phyloP scores from a whole-genome alignment of 2,329 filamentous ascomycete genomes.

The Exophiala aquamarina region DNA sequence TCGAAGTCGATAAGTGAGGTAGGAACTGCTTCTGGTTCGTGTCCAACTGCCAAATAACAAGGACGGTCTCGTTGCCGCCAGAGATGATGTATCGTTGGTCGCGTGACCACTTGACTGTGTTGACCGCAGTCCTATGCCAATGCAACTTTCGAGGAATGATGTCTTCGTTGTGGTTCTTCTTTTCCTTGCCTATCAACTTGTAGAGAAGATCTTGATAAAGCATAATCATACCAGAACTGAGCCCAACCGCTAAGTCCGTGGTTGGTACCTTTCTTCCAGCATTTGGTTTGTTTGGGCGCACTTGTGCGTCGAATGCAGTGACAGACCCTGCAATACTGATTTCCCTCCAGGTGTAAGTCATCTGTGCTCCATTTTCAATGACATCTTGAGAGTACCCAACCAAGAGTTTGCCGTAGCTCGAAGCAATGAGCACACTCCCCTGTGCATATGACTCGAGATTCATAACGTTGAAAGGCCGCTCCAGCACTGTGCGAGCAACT shows the following conservation, averaged over 20 bases:
- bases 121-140: constrained; percentile 86
- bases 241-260: constrained; percentile 77
- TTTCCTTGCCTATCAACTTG: constrained; percentile 51
- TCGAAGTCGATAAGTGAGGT: constrained; percentile 83
- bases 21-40: constrained; percentile 79
- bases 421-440: constrained; percentile 40
- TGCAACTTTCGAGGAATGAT: constrained; percentile 68
- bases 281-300: constrained; percentile 24
- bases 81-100: constrained; percentile 96
- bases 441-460: constrained; percentile 16
- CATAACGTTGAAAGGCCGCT: constrained; percentile 4
- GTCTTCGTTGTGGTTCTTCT: constrained; percentile 42
- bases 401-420: constrained; percentile 50
- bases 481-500: constrained; percentile 4
- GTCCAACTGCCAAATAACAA: constrained; percentile 92
- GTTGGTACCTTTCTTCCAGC: constrained; percentile 37
- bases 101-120: constrained; percentile 83
- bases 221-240: constrained; percentile 72
- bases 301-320: constrained; percentile 59
- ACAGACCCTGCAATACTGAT: constrained; percentile 60
- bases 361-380: constrained; percentile 35
- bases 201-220: constrained; percentile 74
- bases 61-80: constrained; percentile 82
- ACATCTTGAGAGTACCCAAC: constrained; percentile 54
- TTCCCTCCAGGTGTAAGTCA: constrained; percentile 55